Base-by-base conservation (phyloP, 1,284 basidiomycete genomes). In the Gomphus bonarii region DNA sequence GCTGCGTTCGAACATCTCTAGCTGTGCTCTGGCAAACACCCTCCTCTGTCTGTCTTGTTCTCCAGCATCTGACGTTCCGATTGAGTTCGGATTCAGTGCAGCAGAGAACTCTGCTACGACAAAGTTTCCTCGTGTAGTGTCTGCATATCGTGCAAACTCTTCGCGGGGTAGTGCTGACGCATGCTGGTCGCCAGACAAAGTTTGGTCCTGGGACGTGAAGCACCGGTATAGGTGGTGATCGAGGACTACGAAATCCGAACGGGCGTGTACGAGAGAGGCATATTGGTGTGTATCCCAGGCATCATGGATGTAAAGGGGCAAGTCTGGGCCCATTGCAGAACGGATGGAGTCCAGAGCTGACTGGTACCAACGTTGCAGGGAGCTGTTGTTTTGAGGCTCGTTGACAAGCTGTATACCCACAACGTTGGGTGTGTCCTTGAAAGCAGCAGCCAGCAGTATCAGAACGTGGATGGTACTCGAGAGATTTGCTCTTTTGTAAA, bases 211-310 rank as follows among this genome's bases (percentile, higher is more conserved):
- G 10, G 63, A 64, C 20, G 85, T 88, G 68, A 90, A 90, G 68
- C 88, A 92, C 36, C 91, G 80, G 67, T 94, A 95, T 20, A 94
- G 77, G 67, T 94, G 91, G 65, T 93, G 86, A 69, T 95, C 91
- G 31, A 91, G 71, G 16, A 85, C 81, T 16, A 84, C 72, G 33
- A 82, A 82, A 28, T 72, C 70, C 14, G 70, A 59, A 48, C 71
- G 65, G 3, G 64, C 63, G 48, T 72, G 64, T 61, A 84, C 71
- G 65, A 76, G 85, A 33, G 75, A 72, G 2, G 82, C 74, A 65
- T 91, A 93, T 61, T 80, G 73, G 33, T 82, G 76, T 0, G 84
- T 79, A 64, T 81, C 76, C 91, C 91, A 95, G 42, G 81, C 83
- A 65, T 95, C 91, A 5, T 81, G 78, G 55, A 94, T 73, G 68